Evolutionary conservation across 805 yeast genomes (phyloP).

Genomic region (Lipomyces starkeyi): DNA sequence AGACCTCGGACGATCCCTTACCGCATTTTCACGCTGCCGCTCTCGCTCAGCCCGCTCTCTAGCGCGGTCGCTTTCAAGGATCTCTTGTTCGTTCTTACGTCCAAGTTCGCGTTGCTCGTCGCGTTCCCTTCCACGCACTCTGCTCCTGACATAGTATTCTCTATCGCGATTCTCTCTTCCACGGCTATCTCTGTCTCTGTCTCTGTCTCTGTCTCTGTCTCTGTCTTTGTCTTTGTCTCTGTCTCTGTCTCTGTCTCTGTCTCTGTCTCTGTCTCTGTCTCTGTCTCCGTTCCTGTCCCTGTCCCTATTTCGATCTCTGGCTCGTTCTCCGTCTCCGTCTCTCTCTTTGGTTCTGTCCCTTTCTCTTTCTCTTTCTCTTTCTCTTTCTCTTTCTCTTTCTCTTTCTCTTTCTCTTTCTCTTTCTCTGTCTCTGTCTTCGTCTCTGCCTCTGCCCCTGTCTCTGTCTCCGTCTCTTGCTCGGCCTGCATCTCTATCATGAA

Average conservation of each 20-base stretch:
- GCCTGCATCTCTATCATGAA: neutral
- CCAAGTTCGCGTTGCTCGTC: slow-evolving; percentile 5
- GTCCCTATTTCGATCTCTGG: neutral
- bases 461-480: neutral
- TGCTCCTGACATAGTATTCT: neutral
- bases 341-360: neutral
- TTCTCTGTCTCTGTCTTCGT: neutral
- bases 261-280: slow-evolving; percentile 8
- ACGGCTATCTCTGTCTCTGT: slow-evolving; percentile 7
- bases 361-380: neutral
- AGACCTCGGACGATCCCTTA: slow-evolving; percentile 1
- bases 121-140: slow-evolving; percentile 4
- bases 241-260: neutral
- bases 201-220: neutral
- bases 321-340: slow-evolving; percentile 6
- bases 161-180: neutral
- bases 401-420: slow-evolving; percentile 4
- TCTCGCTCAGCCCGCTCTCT: slow-evolving; percentile 21
- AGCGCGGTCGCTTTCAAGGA: slow-evolving; percentile 6
- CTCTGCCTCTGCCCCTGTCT: neutral
- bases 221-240: neutral
- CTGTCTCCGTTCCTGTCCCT: slow-evolving; percentile 2
- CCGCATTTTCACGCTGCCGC: slow-evolving; percentile 15
- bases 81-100: slow-evolving; percentile 10
- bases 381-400: neutral